Evolutionary conservation across 1,284 basidiomycete species (phyloP).

Genomic region (Cryptococcus wingfieldii): DNA sequence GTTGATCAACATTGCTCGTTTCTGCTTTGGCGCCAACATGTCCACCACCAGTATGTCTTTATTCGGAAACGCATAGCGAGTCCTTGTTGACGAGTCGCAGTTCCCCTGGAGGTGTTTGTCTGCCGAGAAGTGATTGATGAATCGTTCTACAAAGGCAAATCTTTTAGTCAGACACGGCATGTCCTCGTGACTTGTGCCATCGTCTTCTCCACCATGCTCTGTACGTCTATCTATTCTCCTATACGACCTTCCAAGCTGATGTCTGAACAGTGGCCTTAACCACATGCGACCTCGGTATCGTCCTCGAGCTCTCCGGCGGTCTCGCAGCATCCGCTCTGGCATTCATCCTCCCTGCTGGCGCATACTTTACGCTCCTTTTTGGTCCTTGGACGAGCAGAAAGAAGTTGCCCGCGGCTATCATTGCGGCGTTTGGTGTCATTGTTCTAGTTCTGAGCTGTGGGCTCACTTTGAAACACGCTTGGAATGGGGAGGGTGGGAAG

Average conservation of each 20-base stretch:
- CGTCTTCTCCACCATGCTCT: slow-evolving; percentile 74
- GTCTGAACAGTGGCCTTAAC: slow-evolving; percentile 68
- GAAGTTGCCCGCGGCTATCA: slow-evolving; percentile 70
- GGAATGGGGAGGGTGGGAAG: slow-evolving; percentile 60
- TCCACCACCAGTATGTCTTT: slow-evolving; percentile 67
- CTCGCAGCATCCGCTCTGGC: slow-evolving; percentile 90
- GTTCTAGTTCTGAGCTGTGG: slow-evolving; percentile 76
- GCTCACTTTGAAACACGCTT: slow-evolving; percentile 69
- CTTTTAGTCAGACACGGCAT: slow-evolving; percentile 77
- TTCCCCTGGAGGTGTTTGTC: slow-evolving; percentile 39
- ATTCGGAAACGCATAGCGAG: background rate
- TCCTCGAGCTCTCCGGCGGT: slow-evolving; percentile 95
- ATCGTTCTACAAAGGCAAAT: slow-evolving; percentile 81
- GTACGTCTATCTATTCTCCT: slow-evolving; percentile 52
- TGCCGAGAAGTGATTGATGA: slow-evolving; percentile 74
- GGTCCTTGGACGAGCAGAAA: slow-evolving; percentile 62
- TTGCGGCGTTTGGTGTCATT: slow-evolving; percentile 67
- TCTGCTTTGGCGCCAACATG: slow-evolving; percentile 97
- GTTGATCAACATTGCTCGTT: slow-evolving; percentile 86
- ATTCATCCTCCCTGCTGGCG: slow-evolving; percentile 87
- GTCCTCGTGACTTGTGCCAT: slow-evolving; percentile 85
- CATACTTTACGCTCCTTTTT: slow-evolving; percentile 69
- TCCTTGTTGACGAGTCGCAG: slow-evolving; percentile 43
- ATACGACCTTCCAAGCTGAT: background rate
- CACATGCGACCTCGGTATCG: slow-evolving; percentile 94